phyloP scores from a whole-genome alignment of 179 eudicot species.

The Beta macrorhiza region DNA sequence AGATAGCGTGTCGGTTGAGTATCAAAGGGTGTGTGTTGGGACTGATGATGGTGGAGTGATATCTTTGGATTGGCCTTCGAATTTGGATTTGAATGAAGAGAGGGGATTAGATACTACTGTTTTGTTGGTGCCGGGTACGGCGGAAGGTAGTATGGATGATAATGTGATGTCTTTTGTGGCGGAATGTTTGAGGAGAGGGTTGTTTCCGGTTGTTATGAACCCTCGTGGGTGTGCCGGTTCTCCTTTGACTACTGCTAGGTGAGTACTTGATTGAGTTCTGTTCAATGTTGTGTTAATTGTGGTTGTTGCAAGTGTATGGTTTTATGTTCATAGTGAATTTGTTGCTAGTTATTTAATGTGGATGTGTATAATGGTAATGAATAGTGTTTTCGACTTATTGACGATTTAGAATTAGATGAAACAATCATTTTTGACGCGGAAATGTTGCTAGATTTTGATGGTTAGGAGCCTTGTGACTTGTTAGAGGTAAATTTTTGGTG shows the following conservation, averaged over 20 bases:
- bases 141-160: slow-evolving; percentile 67
- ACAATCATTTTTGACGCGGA: no score
- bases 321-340: not conserved
- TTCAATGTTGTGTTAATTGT: not conserved
- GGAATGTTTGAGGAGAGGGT: slow-evolving; percentile 65
- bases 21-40: slow-evolving; percentile 74
- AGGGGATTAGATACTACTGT: slow-evolving; percentile 81
- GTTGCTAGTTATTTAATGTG: not conserved
- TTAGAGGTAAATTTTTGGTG: not conserved
- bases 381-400: not conserved
- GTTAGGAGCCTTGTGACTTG: not conserved
- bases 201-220: slow-evolving; percentile 89
- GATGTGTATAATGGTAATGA: not conserved
- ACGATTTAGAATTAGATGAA: not conserved
- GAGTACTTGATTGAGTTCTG: not conserved
- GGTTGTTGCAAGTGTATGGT: not conserved
- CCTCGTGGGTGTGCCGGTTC: slow-evolving; percentile 95
- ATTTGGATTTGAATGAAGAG: slow-evolving; percentile 68
- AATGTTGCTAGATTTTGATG: not conserved
- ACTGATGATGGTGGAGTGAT: slow-evolving; percentile 83
- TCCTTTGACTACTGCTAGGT: slow-evolving; percentile 86
- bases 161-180: slow-evolving; percentile 51
- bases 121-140: slow-evolving; percentile 70
- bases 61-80: slow-evolving; percentile 82
- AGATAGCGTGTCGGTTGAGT: slow-evolving; percentile 38